Conservation (phyloP, 176 grass and related monocot species). For the Oryza australiensis region DNA sequence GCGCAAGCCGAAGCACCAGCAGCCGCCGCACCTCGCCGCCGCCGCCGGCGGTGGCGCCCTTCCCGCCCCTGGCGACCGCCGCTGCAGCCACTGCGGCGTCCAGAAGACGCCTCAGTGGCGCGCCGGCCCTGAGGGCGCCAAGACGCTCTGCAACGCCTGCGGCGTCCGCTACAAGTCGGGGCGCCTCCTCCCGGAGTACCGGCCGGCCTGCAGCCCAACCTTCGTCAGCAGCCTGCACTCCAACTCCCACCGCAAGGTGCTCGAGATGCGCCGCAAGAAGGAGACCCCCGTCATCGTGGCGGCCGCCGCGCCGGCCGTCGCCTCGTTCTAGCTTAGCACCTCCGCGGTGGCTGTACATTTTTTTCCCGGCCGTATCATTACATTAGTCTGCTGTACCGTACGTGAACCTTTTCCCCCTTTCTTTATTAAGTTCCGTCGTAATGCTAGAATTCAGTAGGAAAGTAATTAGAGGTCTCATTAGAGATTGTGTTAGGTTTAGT, state of each 20-base stretch:
- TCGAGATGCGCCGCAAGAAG: constrained; percentile 91
- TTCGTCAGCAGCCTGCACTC: constrained; percentile 76
- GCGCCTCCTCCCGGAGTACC: constrained; percentile 87
- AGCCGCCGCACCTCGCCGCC: background rate
- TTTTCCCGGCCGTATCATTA: constrained; percentile 33
- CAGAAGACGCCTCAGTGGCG: constrained; percentile 96
- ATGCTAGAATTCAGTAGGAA: constrained; percentile 33
- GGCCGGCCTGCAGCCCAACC: constrained; percentile 87
- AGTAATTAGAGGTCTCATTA: constrained; percentile 40
- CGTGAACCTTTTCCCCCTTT: constrained; percentile 23
- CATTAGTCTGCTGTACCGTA: constrained; percentile 46
- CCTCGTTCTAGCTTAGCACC: constrained; percentile 48
- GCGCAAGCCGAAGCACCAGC: constrained; percentile 73
- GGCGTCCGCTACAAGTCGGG: constrained; percentile 91
- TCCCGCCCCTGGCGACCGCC: constrained; percentile 41
- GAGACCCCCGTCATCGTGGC: constrained; percentile 25
- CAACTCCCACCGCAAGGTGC: constrained; percentile 90
- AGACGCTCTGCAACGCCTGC: constrained; percentile 95
- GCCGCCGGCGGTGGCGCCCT: background rate
- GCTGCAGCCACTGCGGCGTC: constrained; percentile 94
- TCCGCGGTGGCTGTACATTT: constrained; percentile 44
- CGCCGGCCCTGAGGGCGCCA: constrained; percentile 81
- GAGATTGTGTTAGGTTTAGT: constrained; percentile 45
- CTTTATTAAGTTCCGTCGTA: constrained; percentile 27
- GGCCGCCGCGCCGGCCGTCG: constrained; percentile 41